Conservation (phyloP, 306 rosid species). For the Malus orientalis region DNA sequence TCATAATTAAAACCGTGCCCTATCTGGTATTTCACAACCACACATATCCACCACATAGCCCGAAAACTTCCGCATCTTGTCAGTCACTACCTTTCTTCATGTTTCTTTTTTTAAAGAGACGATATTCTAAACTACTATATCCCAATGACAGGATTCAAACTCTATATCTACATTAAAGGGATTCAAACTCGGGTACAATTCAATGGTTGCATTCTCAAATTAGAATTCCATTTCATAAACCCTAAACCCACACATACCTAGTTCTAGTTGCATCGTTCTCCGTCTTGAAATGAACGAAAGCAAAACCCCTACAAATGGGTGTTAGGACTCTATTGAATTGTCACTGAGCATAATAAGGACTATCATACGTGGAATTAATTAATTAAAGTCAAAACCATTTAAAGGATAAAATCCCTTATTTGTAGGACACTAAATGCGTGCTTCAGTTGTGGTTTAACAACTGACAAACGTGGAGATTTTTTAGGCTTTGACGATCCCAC, state of each 20-base stretch:
- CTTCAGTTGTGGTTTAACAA: no score
- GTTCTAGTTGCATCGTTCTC: slow-evolving; percentile 56
- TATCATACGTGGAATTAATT: no score
- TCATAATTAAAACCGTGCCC: background rate
- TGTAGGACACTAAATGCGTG: no score
- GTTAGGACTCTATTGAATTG: no score
- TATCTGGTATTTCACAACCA: background rate
- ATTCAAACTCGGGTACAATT: no score
- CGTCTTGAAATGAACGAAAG: slow-evolving; percentile 64
- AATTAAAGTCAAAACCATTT: no score
- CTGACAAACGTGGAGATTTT: no score
- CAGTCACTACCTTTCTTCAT: background rate
- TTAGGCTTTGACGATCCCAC: no score
- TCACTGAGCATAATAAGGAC: no score
- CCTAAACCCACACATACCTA: slow-evolving; percentile 30
- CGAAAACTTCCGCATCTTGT: background rate
- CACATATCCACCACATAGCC: background rate
- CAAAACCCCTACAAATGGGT: slow-evolving; percentile 86
- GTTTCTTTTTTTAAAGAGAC: no score
- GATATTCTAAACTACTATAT: background rate
- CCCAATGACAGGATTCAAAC: no score
- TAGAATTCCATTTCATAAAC: background rate
- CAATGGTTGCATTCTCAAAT: background rate
- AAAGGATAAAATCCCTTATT: no score
- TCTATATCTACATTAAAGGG: background rate